These are phyloP conservation scores for Quercus rubra DNA, from an alignment of 306 rosid genomes.

Conservation along the genomic window DNA sequence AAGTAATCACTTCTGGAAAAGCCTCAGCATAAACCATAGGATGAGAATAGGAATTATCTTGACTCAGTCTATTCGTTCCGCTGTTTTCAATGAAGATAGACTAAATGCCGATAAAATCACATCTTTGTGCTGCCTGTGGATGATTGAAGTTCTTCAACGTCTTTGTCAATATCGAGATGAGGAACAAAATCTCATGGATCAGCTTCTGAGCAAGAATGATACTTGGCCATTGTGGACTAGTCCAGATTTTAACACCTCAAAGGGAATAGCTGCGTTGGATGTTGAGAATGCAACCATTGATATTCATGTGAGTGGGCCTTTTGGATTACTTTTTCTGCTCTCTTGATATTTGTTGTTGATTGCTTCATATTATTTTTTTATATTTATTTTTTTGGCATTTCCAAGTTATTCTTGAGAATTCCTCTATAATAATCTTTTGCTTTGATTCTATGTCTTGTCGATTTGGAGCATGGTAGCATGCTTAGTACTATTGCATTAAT, in stretches of 20 bases:
- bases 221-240: conserved; percentile 70
- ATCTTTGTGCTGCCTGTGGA: conserved; percentile 70
- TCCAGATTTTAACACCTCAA: conserved; percentile 41
- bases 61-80: conserved; percentile 59
- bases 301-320: conserved; percentile 26
- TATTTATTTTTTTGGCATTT: neutral
- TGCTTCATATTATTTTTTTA: neutral
- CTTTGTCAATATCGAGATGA: conserved; percentile 54
- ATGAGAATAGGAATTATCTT: conserved; percentile 45
- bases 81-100: conserved; percentile 62
- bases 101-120: conserved; percentile 37
- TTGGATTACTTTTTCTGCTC: conserved; percentile 14
- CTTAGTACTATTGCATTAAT: neutral
- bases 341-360: conserved; percentile 7
- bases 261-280: conserved; percentile 33
- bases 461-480: neutral
- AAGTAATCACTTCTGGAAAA: conserved; percentile 49
- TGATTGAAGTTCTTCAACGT: conserved; percentile 61
- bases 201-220: conserved; percentile 56
- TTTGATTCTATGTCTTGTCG: neutral
- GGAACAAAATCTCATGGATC: conserved; percentile 61
- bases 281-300: conserved; percentile 13
- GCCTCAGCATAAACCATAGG: conserved; percentile 41
- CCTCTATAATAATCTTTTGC: neutral
- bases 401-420: neutral